Percentiles rank a stretch among this genome's conserved stretches.
These are phyloP conservation scores for Aeminium ludgeri DNA, from an alignment of 495 filamentous ascomycete species.

Conservation along the genomic window DNA sequence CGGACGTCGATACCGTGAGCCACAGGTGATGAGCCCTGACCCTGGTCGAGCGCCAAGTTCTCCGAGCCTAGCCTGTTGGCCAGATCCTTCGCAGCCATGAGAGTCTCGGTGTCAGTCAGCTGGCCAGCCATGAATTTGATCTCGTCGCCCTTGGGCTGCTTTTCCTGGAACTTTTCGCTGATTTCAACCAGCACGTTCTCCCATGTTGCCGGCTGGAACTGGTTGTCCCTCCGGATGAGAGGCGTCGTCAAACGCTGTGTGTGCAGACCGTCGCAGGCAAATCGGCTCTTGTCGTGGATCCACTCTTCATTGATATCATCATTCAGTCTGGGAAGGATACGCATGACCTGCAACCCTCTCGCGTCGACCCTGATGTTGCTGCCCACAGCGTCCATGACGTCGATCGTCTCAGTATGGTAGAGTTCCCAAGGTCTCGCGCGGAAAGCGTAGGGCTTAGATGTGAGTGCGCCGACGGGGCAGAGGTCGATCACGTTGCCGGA, in stretches of 20 bases:
- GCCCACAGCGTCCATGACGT: conserved; percentile 81
- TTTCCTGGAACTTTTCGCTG: conserved; percentile 50
- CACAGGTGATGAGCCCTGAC: conserved; percentile 62
- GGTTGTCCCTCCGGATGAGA: conserved; percentile 68
- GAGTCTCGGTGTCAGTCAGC: conserved; percentile 73
- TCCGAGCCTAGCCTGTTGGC: conserved; percentile 91
- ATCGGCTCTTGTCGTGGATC: conserved; percentile 96
- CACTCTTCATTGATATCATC: conserved; percentile 98
- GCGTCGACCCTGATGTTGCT: conserved; percentile 89
- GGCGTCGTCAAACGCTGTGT: conserved; percentile 88
- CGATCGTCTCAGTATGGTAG: conserved; percentile 80
- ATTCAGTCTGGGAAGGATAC: conserved; percentile 77
- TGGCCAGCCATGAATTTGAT: conserved; percentile 91
- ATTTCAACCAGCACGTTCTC: conserved; percentile 85
- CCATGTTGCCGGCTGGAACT: conserved; percentile 83
- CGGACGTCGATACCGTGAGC: conserved; percentile 89
- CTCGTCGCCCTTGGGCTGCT: conserved; percentile 71
- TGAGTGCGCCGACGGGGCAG: conserved; percentile 90
- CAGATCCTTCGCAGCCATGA: conserved; percentile 93
- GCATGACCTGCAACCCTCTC: conserved; percentile 91
- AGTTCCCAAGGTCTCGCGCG: conserved; percentile 92
- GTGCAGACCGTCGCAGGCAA: conserved; percentile 92
- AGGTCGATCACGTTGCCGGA: conserved; percentile 97
- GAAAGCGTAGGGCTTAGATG: conserved; percentile 95
- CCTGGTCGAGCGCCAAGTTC: conserved; percentile 84